A percentile compares a stretch with the other conserved stretches of the same genome.
Conservation (phyloP, 345 rosid genomes). For the Stellera chamaejasme region DNA sequence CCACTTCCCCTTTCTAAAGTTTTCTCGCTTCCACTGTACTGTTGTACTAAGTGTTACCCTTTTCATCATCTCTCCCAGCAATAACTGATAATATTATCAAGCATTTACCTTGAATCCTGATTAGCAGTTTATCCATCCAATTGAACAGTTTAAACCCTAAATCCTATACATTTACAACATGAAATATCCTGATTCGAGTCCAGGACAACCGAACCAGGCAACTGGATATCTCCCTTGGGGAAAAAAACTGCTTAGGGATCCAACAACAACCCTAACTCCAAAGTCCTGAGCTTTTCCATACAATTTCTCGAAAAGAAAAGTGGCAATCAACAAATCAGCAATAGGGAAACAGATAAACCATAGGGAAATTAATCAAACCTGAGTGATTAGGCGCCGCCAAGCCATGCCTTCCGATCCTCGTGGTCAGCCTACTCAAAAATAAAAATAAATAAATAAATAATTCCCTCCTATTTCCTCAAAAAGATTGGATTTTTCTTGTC, state of each 20-base stretch:
- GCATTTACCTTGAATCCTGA: not conserved
- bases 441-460: not conserved
- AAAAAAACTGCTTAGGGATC: conserved; percentile 16
- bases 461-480: conserved; percentile 5
- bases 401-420: conserved; percentile 47
- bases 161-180: not conserved
- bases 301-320: not conserved
- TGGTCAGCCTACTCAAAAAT: conserved; percentile 4
- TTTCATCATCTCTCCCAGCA: too few relatives aligned
- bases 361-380: conserved; percentile 29
- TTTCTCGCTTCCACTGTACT: too few relatives aligned
- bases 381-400: conserved; percentile 79
- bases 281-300: not conserved
- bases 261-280: not conserved
- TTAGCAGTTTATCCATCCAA: too few relatives aligned
- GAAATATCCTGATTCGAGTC: not conserved
- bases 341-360: not conserved
- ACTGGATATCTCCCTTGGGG: not conserved
- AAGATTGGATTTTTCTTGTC: not conserved
- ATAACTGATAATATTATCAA: not conserved
- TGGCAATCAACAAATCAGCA: not conserved
- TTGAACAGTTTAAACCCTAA: too few relatives aligned
- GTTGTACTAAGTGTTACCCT: too few relatives aligned
- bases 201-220: not conserved
- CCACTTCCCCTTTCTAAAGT: too few relatives aligned